phyloP scores from a whole-genome alignment of 2,329 filamentous ascomycete species.

The Cladophialophora chaetospira region DNA sequence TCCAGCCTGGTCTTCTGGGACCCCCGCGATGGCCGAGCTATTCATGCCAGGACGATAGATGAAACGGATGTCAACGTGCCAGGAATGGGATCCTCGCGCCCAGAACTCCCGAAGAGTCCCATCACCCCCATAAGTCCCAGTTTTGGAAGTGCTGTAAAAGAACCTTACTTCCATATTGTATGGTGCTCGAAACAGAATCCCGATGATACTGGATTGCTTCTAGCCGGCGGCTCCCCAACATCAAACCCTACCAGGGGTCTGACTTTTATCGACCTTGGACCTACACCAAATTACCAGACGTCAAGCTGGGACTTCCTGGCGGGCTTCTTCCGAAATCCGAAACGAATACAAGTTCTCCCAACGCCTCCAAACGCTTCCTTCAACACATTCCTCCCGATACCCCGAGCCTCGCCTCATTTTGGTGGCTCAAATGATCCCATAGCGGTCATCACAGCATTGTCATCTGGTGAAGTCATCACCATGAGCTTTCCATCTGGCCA shows the following conservation, averaged over 20 bases:
- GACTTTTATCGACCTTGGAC: conserved; percentile 85
- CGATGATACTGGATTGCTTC: conserved; percentile 85
- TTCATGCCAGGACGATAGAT: conserved; percentile 80
- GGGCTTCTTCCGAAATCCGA: conserved; percentile 76
- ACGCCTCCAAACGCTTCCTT: conserved; percentile 78
- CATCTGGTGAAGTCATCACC: conserved; percentile 85
- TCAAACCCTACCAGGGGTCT: conserved; percentile 72
- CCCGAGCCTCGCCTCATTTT: conserved; percentile 81
- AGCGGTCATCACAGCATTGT: conserved; percentile 74
- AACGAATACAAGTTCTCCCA: conserved; percentile 68
- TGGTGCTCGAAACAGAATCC: conserved; percentile 96
- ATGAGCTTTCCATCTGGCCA: conserved; percentile 91
- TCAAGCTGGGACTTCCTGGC: conserved; percentile 83
- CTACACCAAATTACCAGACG: conserved; percentile 87
- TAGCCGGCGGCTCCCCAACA: conserved; percentile 76
- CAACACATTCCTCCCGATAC: conserved; percentile 78
- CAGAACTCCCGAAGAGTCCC: conserved; percentile 32
- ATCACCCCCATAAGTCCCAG: conserved; percentile 1
- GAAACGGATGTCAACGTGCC: conserved; percentile 73
- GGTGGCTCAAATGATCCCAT: conserved; percentile 87
- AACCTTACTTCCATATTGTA: conserved; percentile 74
- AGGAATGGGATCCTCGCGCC: conserved; percentile 47
- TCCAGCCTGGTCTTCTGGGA: conserved; percentile 94
- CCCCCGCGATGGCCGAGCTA: conserved; percentile 77
- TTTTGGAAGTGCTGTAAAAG: conserved; percentile 60